Conservation (phyloP, 495 filamentous ascomycete species). For the Hypomontagnella monticulosa region DNA sequence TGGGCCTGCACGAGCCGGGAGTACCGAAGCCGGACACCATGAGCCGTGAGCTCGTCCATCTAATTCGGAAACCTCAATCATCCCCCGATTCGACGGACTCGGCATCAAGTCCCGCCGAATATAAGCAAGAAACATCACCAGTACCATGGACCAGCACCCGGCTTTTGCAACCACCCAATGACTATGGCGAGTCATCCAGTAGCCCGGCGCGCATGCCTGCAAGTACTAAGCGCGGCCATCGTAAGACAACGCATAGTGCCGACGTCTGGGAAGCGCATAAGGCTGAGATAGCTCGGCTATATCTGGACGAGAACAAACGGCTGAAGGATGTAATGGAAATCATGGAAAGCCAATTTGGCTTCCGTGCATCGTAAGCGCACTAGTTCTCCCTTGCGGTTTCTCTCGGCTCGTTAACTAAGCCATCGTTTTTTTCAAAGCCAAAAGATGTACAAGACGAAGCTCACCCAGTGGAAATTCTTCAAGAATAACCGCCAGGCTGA, state of each 20-base stretch:
- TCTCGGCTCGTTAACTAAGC: constrained; percentile 31
- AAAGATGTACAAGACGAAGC: constrained; percentile 56
- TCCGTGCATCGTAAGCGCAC: constrained; percentile 46
- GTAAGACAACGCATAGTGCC: constrained; percentile 42
- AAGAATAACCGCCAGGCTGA: constrained; percentile 52
- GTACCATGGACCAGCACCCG: constrained; percentile 17
- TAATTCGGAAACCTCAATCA: constrained; percentile 28
- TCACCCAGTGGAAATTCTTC: constrained; percentile 53
- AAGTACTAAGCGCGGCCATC: constrained; percentile 26
- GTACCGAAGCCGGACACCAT: constrained; percentile 30
- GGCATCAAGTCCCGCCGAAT: constrained; percentile 17
- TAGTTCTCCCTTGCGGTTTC: constrained; percentile 9
- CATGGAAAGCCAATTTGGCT: constrained; percentile 78
- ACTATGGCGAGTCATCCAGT: constrained; percentile 18
- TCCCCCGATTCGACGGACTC: constrained; percentile 33
- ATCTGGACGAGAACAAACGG: constrained; percentile 45
- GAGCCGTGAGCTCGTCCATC: constrained; percentile 31
- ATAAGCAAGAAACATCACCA: constrained; percentile 20
- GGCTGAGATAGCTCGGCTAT: constrained; percentile 43
- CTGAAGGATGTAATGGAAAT: constrained; percentile 86
- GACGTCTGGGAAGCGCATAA: constrained; percentile 46
- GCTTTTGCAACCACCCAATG: constrained; percentile 20
- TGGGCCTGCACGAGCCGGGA: constrained; percentile 30
- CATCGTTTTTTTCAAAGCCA: constrained; percentile 33
- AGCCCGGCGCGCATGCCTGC: constrained; percentile 21